phyloP scores from a whole-genome alignment of 495 filamentous ascomycete species.

The Annulohypoxylon maeteangense region DNA sequence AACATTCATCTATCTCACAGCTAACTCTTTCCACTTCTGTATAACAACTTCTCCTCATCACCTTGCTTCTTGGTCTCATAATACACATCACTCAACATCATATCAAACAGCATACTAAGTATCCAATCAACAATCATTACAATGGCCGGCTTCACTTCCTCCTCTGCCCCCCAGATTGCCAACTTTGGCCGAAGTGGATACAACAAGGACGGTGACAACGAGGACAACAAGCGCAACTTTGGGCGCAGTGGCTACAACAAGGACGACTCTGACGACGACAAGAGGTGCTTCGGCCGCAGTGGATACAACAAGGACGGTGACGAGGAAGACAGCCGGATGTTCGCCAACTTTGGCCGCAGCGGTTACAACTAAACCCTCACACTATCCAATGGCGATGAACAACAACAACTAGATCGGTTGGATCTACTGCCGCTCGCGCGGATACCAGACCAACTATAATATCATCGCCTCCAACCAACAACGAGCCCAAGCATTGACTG shows the following conservation, averaged over 20 bases:
- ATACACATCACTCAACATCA: neutral
- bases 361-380: slow-evolving; percentile 59
- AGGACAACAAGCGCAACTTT: slow-evolving; percentile 50
- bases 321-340: slow-evolving; percentile 53
- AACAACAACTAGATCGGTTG: neutral
- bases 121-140: slow-evolving; percentile 36
- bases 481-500: neutral
- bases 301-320: slow-evolving; percentile 61
- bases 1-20: neutral
- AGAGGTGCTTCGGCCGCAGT: slow-evolving; percentile 54
- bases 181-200: slow-evolving; percentile 50
- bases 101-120: slow-evolving; percentile 3
- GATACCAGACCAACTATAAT: slow-evolving; percentile 21
- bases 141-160: slow-evolving; percentile 57
- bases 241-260: slow-evolving; percentile 68
- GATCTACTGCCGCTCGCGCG: slow-evolving; percentile 13
- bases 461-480: neutral
- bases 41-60: slow-evolving; percentile 20
- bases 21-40: slow-evolving; percentile 8
- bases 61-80: slow-evolving; percentile 1
- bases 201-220: slow-evolving; percentile 47
- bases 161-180: slow-evolving; percentile 26
- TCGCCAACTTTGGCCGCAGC: slow-evolving; percentile 54
- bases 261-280: slow-evolving; percentile 50
- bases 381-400: slow-evolving; percentile 34